Base-by-base conservation (phyloP, 2,329 filamentous ascomycete genomes). In the Pseudogymnoascus sp. region DNA sequence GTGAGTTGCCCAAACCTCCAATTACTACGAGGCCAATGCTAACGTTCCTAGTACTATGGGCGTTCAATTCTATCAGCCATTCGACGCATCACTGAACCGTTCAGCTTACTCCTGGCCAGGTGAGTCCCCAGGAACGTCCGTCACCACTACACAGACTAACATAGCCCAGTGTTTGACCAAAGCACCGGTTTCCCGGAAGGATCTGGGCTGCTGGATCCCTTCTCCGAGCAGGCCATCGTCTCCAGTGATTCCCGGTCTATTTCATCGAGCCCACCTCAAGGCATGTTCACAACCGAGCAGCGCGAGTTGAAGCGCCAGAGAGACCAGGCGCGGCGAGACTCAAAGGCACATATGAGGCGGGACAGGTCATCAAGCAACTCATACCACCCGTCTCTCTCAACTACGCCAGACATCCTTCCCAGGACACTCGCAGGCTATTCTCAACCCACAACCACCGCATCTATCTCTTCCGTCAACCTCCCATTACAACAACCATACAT, bases 271-370 rank as follows among this genome's bases (percentile, higher is more conserved):
- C 84, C 84, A 25, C 82, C 83, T 5, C 78, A 80, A 65, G 74
- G 75, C 52, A 76, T 75, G 38, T 77, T 86, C 69, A 84, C 82
- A 5, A 75, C 82, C 5, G 83, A 86, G 70, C 83, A 86, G 71
- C 80, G 84, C 65, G 84, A 85, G 69, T 71, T 86, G 42, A 86
- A 84, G 74, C 79, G 83, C 63, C 84, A 87, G 68, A 78, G 80
- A 64, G 84, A 86, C 66, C 82, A 81, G 67, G 81, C 78, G 49
- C 80, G 85, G 63, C 78, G 84, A 67, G 82, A 84, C 66, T 80
- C 81, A 5, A 87, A 86, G 70, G 72, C 81, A 14, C 79, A 83
- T 63, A 75, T 80, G 58, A 78, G 80, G 65, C 79, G 83, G 61
- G 77, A 72, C 25, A 65, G 71, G 42, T 73, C 72, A 22, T 62